Conservation (phyloP, 2,329 filamentous ascomycete genomes). For the Cercospora citrullina region DNA sequence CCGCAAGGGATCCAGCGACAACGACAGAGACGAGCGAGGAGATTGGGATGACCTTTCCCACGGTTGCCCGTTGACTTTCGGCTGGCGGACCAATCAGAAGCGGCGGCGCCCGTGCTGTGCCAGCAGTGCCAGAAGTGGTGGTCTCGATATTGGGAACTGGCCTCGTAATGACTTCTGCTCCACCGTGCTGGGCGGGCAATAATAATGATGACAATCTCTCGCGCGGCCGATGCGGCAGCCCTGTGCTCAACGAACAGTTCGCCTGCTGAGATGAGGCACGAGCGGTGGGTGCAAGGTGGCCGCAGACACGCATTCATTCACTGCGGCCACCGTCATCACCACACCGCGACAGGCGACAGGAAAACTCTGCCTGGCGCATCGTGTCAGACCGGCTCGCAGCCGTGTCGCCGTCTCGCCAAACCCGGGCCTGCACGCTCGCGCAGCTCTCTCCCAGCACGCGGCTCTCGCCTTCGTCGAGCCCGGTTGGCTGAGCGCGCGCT, state of each 20-base stretch:
- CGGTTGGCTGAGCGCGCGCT: conserved; percentile 1
- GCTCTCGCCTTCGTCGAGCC: background rate
- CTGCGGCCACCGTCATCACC: background rate
- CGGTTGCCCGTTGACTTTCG: background rate
- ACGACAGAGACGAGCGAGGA: conserved; percentile 7
- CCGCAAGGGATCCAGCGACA: background rate
- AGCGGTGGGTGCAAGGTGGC: background rate
- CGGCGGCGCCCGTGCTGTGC: background rate
- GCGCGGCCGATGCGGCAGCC: background rate
- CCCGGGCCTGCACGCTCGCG: background rate
- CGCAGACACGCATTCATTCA: background rate
- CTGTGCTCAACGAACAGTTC: background rate
- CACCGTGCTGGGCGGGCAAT: background rate
- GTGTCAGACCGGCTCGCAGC: background rate
- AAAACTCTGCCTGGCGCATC: background rate
- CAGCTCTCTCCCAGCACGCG: background rate
- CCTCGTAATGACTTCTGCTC: conserved; percentile 1
- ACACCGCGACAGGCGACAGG: background rate
- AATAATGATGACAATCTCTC: background rate
- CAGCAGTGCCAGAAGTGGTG: background rate
- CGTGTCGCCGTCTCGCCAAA: background rate
- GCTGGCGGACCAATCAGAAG: background rate
- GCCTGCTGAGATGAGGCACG: background rate
- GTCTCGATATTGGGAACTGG: background rate
- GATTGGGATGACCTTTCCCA: background rate